Evolutionary conservation across 352 stramenopile genomes (phyloP), one percentile per base, ranked within the genome.

Genomic region (Pythium apleroticum): DNA sequence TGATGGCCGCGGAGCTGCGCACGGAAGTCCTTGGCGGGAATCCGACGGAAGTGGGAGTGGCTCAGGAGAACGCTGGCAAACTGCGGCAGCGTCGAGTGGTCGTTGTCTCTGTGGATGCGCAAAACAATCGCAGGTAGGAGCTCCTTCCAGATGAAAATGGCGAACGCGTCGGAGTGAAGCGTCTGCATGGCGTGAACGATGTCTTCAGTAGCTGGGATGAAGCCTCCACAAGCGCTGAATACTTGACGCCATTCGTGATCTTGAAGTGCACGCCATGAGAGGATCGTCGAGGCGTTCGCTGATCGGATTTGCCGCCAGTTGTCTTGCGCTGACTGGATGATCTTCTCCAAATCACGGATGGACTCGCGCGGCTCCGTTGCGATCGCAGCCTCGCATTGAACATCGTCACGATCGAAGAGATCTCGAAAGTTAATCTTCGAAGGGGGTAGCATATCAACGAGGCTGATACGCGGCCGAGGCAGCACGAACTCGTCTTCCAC

Each of bases 1-100:
- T 82, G 73, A 57, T 72, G 78, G 27, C 77, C 65, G 14, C 80
- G 79, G 27, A 91, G 68, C 54, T 77, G 75, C 41, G 66, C 58
- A 19, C 83, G 80, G 52, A 91, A 90, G 27, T 82, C 72, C 64
- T 84, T 89, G 3, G 83, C 77, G 10, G 66, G 61, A 6, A 90
- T 70, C 9, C 54, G 65, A 0, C 60, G 67, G 9, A 91, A 60
- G 22, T 57, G 68, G 11, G 43, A 45, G 25, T 81, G 69, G 4
- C 11, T 57, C 0, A 84, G 63, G 7, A 91, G 57, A 14, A 69
- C 35, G 1, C 37, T 33, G 3, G 78, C 52, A 1, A 89, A 52
- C 17, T 48, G 45, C 1, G 37, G 19, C 20, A 57, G 9, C 24
- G 31, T 8, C 28, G n/a, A 8, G 57, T 54, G 15, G 48, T 25